phyloP scores from a whole-genome alignment of 805 yeast species.

The Kurtzmaniella cleridarum region DNA sequence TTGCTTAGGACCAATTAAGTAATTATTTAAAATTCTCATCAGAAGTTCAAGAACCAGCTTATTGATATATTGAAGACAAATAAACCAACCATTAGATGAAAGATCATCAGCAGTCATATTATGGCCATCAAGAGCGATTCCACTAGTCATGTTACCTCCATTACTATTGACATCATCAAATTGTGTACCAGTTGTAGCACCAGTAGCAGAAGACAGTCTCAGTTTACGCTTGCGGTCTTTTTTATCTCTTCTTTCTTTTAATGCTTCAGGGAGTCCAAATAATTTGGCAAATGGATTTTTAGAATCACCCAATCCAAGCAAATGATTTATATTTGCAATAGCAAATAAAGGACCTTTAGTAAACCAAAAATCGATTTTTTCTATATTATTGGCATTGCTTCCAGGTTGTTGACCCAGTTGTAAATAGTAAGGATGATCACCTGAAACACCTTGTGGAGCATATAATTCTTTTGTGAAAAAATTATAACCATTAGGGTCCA shows the following conservation, averaged over 20 bases:
- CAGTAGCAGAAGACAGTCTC: constrained; percentile 10
- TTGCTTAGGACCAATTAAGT: constrained; percentile 64
- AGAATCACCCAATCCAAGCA: constrained; percentile 74
- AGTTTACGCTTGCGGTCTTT: constrained; percentile 59
- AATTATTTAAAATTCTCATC: constrained; percentile 62
- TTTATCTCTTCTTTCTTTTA: constrained; percentile 66
- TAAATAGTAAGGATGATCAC: constrained; percentile 27
- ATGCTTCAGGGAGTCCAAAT: constrained; percentile 65
- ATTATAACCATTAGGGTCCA: constrained; percentile 43
- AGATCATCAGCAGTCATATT: constrained; percentile 30
- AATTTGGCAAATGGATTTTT: constrained; percentile 71
- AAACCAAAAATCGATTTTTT: constrained; percentile 64
- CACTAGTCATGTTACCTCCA: constrained; percentile 6
- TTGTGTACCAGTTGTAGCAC: constrained; percentile 6
- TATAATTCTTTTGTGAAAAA: constrained; percentile 15
- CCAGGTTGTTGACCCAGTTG: constrained; percentile 17
- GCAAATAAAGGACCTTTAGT: constrained; percentile 75
- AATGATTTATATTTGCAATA: constrained; percentile 65
- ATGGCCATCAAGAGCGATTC: constrained; percentile 24
- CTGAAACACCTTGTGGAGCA: constrained; percentile 26
- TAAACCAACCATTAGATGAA: constrained; percentile 47
- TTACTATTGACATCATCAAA: constrained; percentile 14
- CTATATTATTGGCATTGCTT: constrained; percentile 23
- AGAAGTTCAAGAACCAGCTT: constrained; percentile 63
- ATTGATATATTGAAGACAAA: constrained; percentile 49